Base-by-base conservation (phyloP, 208 protist genomes). In the Trypanosoma melophagium region DNA sequence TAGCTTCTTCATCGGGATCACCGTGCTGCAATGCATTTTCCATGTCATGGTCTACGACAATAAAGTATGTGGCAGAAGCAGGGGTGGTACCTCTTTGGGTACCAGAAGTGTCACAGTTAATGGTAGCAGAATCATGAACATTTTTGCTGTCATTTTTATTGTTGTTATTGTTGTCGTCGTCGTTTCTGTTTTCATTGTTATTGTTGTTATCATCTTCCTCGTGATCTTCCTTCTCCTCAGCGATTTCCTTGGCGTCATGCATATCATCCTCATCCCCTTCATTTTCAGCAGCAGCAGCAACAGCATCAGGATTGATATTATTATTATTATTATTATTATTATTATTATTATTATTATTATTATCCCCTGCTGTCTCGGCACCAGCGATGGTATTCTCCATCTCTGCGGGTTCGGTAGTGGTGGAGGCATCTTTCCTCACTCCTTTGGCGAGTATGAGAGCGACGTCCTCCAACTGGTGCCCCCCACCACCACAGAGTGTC, bases 11-110 rank as follows among this genome's bases (percentile, higher is more conserved):
- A 54, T 12, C 16, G 14, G 9, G 21, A 13, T 56, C 50, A 12
- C 25, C 21, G 22, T 22, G 28, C 45, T 55, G 51, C 47, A 68
- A 40, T 42, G 63, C 68, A 21, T 50, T 61, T 63, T 84, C 83
- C 60, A 71, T 75, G 0, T 73, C 76, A 60, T 64, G 69, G 60
- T 86, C 87, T 50, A 93, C 71, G 54, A 93, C 68, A 49, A 83
- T 77, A 66, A 87, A 90, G n/a, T 45, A 41, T 7, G 8, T 60
- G 17, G 17, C 38, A n/a, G 16, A 21, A 56, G 52, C 5, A 35
- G 5, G 3, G 28, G 28, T 35, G 28, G 28, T 5, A 35, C 28
- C 28, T 5, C 1, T 35, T 7, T 1, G 5, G 28, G 28, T 7
- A 35, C 3, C 28, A 35, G 28, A 35, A 35, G 28, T 35, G 28